A percentile compares a stretch with the other conserved stretches of the same genome.
Evolutionary conservation across 1,139 yeast genomes (phyloP).

Genomic region (Wickerhamomyces sp.): DNA sequence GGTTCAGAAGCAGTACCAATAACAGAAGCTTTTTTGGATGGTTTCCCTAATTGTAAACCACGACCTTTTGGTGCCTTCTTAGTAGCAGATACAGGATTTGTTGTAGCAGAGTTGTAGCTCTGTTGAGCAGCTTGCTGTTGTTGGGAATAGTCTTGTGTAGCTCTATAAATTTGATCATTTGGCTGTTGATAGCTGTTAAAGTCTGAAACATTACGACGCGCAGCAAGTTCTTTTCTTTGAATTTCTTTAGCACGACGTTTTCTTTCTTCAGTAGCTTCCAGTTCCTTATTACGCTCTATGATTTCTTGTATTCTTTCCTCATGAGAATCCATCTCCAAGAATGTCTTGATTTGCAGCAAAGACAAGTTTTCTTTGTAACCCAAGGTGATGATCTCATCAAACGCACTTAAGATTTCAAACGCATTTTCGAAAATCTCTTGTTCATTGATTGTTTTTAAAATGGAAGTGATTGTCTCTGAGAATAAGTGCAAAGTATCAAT

Average conservation of each 20-base stretch:
- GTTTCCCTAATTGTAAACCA: conserved; percentile 81
- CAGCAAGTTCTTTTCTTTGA: conserved; percentile 64
- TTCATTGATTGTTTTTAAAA: conserved; percentile 74
- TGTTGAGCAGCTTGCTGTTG: conserved; percentile 27
- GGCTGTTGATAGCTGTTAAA: conserved; percentile 12
- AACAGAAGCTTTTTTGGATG: conserved; percentile 31
- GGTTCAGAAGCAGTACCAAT: conserved; percentile 40
- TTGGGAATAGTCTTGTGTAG: conserved; percentile 5
- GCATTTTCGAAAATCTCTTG: conserved; percentile 80
- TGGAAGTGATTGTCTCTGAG: conserved; percentile 73
- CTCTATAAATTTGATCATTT: conserved; percentile 1
- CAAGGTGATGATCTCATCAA: conserved; percentile 86
- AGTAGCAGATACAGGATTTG: conserved; percentile 33
- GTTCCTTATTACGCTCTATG: conserved; percentile 92
- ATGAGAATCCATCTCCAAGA: conserved; percentile 95
- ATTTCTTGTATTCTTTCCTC: conserved; percentile 98
- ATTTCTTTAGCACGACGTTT: conserved; percentile 94
- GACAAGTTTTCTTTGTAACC: conserved; percentile 91
- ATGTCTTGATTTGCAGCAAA: conserved; percentile 77
- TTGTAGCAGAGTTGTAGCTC: conserved; percentile 24
- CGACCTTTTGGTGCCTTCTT: conserved; percentile 52
- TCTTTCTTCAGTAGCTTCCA: conserved; percentile 96
- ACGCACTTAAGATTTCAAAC: conserved; percentile 85
- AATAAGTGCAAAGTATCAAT: conserved; percentile 87
- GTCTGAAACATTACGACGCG: conserved; percentile 17